phyloP scores from a whole-genome alignment of 306 rosid species.

The Citrullus amarus region DNA sequence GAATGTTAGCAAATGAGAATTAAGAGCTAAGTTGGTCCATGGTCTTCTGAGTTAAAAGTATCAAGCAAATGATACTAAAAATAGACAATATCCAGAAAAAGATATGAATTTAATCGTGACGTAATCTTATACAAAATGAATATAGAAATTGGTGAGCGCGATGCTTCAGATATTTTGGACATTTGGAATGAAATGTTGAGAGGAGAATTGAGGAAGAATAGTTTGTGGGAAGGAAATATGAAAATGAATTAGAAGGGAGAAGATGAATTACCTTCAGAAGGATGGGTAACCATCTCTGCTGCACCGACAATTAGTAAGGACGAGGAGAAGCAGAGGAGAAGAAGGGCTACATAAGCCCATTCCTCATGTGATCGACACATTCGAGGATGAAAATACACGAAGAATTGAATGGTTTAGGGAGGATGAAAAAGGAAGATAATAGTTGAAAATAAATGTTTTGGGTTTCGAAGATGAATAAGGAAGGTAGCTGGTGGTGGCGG shows the following conservation, averaged over 20 bases:
- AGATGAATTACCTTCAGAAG: conserved; percentile 47
- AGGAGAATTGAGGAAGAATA: conserved; percentile 7
- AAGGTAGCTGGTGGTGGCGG: background rate
- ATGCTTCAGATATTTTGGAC: background rate
- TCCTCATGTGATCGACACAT: conserved; percentile 41
- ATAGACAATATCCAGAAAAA: background rate
- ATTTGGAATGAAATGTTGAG: background rate
- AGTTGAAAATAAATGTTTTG: background rate
- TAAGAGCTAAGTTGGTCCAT: background rate
- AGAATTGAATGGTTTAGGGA: background rate
- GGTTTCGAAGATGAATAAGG: background rate
- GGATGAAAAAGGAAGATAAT: background rate
- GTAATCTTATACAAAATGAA: no score
- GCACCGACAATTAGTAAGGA: conserved; percentile 27
- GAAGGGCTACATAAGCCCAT: conserved; percentile 22
- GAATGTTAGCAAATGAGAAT: background rate
- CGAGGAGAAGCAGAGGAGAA: conserved; percentile 37
- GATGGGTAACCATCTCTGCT: conserved; percentile 21
- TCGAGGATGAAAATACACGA: background rate
- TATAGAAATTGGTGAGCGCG: background rate
- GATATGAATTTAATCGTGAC: background rate
- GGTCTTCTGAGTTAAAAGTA: background rate
- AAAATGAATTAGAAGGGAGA: conserved; percentile 4
- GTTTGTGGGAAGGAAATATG: background rate
- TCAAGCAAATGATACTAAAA: background rate